Base-by-base conservation (phyloP, 176 grass and related monocot genomes). In the Avena insularis region DNA sequence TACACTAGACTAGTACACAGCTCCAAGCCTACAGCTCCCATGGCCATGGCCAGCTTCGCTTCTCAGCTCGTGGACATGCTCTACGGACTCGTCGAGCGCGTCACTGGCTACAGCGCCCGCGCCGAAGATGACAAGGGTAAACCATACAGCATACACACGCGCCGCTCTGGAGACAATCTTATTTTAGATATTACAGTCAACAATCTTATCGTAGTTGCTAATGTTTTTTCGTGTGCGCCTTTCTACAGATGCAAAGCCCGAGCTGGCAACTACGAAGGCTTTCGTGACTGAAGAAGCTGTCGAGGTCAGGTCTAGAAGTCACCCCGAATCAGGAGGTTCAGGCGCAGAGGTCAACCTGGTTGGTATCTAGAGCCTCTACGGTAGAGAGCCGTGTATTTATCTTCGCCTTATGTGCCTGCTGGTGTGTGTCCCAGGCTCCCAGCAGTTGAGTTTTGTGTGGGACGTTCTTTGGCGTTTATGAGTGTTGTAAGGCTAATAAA, bases 11-110 rank as follows among this genome's bases (percentile, higher is more conserved):
- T 12, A 76, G 23, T 31, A 13, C 38, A 12, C 33, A 38, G 66
- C 66, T 69, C 27, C 36, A 71, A 71, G 1, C 1, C 66, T 19
- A 12, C 35, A 20, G 16, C 38, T 70, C 33, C 29, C n/a, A 90
- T 85, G 90, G 90, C 86, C n/a, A 90, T 85, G 90, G 90, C 86
- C 1, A 79, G 87, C 82, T 84, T 88, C 82, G 73, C 57, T 4
- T 12, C 66, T 33, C 65, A 92, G 86, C 69, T 92, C 17, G 85
- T 82, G 79, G 90, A 85, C 57, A 82, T 49, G 62, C 66, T 86
- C 77, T 85, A 77, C 46, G 66, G 27, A 60, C 77, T 92, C 67
- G 77, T 82, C 74, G 77, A 59, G 38, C 87, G 78, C 20, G 40
- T 82, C 69, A 91, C 67, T 20, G 80, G 89, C 82, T 73, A 62